Evolutionary conservation across 176 grass and related monocot genomes (phyloP).

Genomic region (Dactylis glomerata): DNA sequence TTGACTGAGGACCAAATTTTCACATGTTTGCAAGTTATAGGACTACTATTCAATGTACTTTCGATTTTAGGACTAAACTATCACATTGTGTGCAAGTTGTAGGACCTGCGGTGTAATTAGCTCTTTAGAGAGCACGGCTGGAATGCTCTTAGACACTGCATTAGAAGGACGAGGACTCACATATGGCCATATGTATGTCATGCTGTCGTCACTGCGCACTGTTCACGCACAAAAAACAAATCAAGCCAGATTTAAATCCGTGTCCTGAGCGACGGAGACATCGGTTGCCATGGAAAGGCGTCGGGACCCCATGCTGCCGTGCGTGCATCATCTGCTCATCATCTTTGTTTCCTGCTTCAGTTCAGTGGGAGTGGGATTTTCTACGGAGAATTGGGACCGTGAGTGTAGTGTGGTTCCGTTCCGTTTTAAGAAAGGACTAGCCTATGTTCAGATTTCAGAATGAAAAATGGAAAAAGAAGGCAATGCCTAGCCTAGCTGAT

Average conservation of each 20-base stretch:
- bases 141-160: too few relatives aligned
- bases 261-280: constrained; percentile 7
- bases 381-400: neutral
- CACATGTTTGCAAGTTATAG: too few relatives aligned
- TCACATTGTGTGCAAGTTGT: too few relatives aligned
- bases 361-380: neutral
- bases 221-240: neutral
- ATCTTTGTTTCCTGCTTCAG: neutral
- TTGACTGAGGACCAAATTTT: too few relatives aligned
- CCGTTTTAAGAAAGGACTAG: too few relatives aligned
- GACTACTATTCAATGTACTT: too few relatives aligned
- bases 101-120: too few relatives aligned
- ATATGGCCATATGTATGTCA: neutral
- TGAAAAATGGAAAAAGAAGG: neutral
- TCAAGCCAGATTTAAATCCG: neutral
- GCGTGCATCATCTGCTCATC: neutral
- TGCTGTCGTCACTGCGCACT: neutral
- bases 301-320: neutral
- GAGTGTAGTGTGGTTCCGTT: neutral
- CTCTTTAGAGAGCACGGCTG: too few relatives aligned
- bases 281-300: neutral
- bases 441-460: too few relatives aligned
- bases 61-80: too few relatives aligned
- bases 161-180: neutral
- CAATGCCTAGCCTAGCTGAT: too few relatives aligned